Conservation (phyloP, 495 filamentous ascomycete species). For the Podospora pseudopauciseta region DNA sequence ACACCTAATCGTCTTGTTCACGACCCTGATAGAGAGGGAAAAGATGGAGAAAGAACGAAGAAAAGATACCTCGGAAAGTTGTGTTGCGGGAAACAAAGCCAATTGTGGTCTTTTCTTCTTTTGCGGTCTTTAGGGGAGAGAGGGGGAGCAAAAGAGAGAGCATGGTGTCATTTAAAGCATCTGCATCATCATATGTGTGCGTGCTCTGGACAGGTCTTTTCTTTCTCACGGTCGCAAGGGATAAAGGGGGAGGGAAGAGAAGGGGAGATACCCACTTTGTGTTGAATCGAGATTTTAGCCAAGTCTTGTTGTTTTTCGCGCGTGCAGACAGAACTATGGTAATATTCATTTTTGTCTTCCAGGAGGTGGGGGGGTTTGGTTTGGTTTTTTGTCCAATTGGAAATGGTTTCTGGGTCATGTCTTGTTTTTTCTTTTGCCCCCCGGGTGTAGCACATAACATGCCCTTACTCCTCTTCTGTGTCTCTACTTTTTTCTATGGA, state of each 20-base stretch:
- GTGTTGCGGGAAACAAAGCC: background rate
- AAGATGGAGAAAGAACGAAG: background rate
- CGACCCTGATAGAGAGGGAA: background rate
- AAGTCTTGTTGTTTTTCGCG: background rate
- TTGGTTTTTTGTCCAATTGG: background rate
- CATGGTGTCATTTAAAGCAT: background rate
- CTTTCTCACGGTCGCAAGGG: background rate
- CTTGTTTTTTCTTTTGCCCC: background rate
- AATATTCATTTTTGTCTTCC: background rate
- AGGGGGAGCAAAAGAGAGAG: background rate
- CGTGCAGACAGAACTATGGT: background rate
- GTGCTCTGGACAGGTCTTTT: background rate
- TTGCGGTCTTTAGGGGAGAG: background rate
- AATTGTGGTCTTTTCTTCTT: background rate
- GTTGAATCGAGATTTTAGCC: background rate
- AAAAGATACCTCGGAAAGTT: background rate
- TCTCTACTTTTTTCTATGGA: background rate
- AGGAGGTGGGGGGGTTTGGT: background rate
- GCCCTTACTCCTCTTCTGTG: background rate
- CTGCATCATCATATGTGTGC: background rate
- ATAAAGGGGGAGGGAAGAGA: background rate
- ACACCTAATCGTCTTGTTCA: too few species aligned
- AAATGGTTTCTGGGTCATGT: background rate
- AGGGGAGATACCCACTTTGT: background rate
- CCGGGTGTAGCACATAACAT: background rate